phyloP scores from a whole-genome alignment of 805 yeast species.

The Nematodospora valgi region DNA sequence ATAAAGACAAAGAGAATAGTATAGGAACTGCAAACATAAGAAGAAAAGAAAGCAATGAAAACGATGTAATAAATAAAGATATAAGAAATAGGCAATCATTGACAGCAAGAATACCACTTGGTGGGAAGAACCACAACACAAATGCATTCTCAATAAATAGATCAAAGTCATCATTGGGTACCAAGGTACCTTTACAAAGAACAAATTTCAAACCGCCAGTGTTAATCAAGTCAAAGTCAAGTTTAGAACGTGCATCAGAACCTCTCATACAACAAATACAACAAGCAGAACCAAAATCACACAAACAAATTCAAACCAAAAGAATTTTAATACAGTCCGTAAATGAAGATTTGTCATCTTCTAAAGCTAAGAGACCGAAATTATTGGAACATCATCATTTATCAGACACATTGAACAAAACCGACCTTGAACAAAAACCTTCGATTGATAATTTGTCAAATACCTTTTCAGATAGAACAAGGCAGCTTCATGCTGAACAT shows the following conservation, averaged over 20 bases:
- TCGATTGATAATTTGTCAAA: conserved; percentile 7
- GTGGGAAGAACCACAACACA: conserved; percentile 37
- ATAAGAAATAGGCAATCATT: conserved; percentile 1
- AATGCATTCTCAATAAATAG: conserved; percentile 25
- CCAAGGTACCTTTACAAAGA: conserved; percentile 1
- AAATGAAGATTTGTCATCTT: conserved; percentile 10
- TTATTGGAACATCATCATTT: background rate
- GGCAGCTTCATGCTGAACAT: conserved; percentile 20
- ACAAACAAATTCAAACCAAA: conserved; percentile 3
- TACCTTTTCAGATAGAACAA: conserved; percentile 17
- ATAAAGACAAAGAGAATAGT: conserved; percentile 4
- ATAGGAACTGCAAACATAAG: background rate
- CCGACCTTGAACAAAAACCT: conserved; percentile 3
- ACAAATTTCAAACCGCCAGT: conserved; percentile 17
- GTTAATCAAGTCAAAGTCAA: conserved; percentile 32
- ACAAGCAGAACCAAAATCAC: conserved; percentile 4
- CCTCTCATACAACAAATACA: background rate
- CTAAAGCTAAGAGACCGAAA: conserved; percentile 5
- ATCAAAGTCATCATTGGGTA: conserved; percentile 21
- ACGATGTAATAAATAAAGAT: conserved; percentile 5
- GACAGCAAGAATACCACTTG: conserved; percentile 30
- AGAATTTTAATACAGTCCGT: conserved; percentile 7
- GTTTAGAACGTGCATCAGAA: conserved; percentile 18
- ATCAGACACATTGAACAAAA: conserved; percentile 10
- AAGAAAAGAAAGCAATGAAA: conserved; percentile 4